Percentiles rank a stretch among this genome's conserved stretches.
phyloP scores from a whole-genome alignment of 2,329 filamentous ascomycete species.

The Aspergillus fischeri region DNA sequence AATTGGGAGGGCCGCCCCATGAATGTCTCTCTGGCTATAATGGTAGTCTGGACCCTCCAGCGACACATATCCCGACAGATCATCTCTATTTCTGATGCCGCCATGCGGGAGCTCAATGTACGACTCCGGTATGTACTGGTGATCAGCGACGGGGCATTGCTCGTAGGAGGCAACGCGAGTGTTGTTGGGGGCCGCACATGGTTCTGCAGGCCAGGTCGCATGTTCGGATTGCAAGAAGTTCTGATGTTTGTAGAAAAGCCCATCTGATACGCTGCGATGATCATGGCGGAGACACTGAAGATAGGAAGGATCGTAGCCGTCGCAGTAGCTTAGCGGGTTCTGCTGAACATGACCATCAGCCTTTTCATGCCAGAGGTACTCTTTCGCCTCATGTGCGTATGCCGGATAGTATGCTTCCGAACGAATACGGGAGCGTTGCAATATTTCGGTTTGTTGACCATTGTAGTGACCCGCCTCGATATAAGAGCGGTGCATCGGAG shows the following conservation, averaged over 20 bases:
- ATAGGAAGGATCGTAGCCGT: background rate
- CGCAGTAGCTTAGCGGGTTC: conserved; percentile 18
- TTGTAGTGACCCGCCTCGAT: conserved; percentile 1
- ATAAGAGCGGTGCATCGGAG: conserved; percentile 3
- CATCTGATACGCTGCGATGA: conserved; percentile 2
- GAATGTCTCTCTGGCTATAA: background rate
- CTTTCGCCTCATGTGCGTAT: background rate
- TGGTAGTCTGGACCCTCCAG: background rate
- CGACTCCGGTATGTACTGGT: background rate
- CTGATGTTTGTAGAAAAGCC: conserved; percentile 2
- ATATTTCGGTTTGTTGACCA: background rate
- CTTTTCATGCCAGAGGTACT: conserved; percentile 5
- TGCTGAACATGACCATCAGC: conserved; percentile 4
- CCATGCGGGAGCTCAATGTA: conserved; percentile 7
- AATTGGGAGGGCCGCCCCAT: background rate
- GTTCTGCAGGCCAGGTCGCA: background rate
- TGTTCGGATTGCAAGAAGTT: background rate
- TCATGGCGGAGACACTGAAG: conserved; percentile 1
- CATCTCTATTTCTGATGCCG: conserved; percentile 6
- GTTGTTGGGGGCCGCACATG: background rate
- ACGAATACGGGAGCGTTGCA: background rate
- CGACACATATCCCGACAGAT: conserved; percentile 11
- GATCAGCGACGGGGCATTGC: background rate
- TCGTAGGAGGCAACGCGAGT: background rate
- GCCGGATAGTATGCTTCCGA: conserved; percentile 1